Base-by-base conservation (phyloP, 306 rosid species). In the Quercus bicolor region DNA sequence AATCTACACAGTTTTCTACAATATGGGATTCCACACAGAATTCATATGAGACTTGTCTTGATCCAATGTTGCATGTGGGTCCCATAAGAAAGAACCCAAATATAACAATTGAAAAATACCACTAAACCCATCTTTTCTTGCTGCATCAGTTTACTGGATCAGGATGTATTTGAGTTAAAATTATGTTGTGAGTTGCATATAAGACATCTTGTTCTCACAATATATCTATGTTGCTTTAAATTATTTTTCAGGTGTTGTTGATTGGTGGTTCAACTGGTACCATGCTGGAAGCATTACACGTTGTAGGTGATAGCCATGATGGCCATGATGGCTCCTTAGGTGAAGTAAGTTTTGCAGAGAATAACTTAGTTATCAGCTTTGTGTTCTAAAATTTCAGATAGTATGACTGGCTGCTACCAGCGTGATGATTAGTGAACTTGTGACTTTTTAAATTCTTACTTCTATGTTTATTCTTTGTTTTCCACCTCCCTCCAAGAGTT, bases 181-280 rank as follows among this genome's bases (percentile, higher is more conserved):
- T 68, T 13, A 51, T 43, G 15, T 20, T 28, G n/a, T 62, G 3
- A 40, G 16, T 60, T 54, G 56, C 74, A 34, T 70, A 5, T 14
- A 28, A 37, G 57, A 52, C 7, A 28, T 28, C 52, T 23, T 23
- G 14, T 52, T 64, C 55, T 45, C 57, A 34, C 79, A 66, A 51
- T 60, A 72, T 64, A 7, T 28, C 73, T 81, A 66, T 68, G 23
- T 7, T 52, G 77, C 29, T 74, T 37, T 28, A 15, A 68, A 4
- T 76, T 29, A 55, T 79, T 81, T 85, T 86, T 77, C 89, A 95
- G 99, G 99, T 95, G 59, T 86, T 95, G 62, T 83, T 95, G 74
- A 95, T 95, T 83, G 99, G 99, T 71, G 99, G 99, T 84, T 95
- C 99, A 78, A 95, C 99, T 1, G 97, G 99, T 69, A 90, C 90